A percentile compares a stretch with the other conserved stretches of the same genome.
Conservation (phyloP, 228 moss, liverwort and hornwort genomes). For the Sphagnum fallax region DNA sequence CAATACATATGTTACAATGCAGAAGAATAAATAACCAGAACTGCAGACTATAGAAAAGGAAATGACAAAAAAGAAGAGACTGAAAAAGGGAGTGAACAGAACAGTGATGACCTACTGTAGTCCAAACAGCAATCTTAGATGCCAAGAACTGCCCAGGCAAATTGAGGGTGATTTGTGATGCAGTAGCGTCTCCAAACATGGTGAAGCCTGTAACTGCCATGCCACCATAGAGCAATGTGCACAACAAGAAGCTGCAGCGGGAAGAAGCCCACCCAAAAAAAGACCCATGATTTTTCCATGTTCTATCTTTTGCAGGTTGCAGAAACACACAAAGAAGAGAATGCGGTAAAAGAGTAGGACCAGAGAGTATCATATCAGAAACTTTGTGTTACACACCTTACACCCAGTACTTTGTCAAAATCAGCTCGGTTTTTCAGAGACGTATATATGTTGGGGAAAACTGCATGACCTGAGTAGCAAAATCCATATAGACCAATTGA, state of each 20-base stretch:
- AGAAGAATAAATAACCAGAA: too few species aligned
- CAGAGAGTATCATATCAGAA: too few species aligned
- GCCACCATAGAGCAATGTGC: constrained; percentile 65
- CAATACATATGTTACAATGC: too few species aligned
- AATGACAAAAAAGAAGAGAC: too few species aligned
- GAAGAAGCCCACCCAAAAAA: too few species aligned
- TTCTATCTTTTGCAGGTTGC: too few species aligned
- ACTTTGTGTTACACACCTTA: constrained; percentile 38
- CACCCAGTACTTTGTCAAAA: constrained; percentile 66
- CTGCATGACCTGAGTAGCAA: constrained; percentile 97
- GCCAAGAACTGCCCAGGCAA: constrained; percentile 68
- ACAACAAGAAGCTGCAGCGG: constrained; percentile 60
- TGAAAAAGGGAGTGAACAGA: too few species aligned
- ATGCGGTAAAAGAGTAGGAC: too few species aligned
- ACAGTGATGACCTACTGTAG: constrained; percentile 41
- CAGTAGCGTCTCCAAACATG: constrained; percentile 84
- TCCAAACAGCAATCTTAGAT: constrained; percentile 94
- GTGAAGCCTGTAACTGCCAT: constrained; percentile 81
- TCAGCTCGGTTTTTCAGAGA: constrained; percentile 67
- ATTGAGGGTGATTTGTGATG: constrained; percentile 84
- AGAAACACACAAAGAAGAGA: too few species aligned
- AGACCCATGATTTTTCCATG: too few species aligned
- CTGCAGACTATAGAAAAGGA: too few species aligned
- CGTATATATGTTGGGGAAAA: constrained; percentile 93
- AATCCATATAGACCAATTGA: constrained; percentile 89